Conservation (phyloP, 2,329 filamentous ascomycete genomes). For the Penicillium concentricum region DNA sequence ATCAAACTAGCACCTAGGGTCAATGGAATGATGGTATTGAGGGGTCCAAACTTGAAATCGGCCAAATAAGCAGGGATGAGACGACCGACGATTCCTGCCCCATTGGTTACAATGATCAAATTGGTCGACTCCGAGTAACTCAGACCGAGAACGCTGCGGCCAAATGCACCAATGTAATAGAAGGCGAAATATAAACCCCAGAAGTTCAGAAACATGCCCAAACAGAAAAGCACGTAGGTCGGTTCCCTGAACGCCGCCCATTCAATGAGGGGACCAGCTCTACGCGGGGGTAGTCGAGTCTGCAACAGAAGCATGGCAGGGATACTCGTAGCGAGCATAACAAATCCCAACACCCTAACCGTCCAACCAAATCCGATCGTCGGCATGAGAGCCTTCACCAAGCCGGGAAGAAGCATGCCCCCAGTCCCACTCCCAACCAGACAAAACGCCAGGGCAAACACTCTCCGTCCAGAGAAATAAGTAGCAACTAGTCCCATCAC, state of each 20-base stretch:
- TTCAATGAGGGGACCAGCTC: slow-evolving; percentile 10
- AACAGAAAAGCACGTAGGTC: slow-evolving; percentile 40
- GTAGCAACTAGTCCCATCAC: slow-evolving; percentile 39
- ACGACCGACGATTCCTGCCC: slow-evolving; percentile 56
- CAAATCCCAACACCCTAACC: slow-evolving; percentile 37
- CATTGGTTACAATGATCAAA: slow-evolving; percentile 59
- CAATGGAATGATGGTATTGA: slow-evolving; percentile 58
- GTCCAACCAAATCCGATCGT: slow-evolving; percentile 11
- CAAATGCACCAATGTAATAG: slow-evolving; percentile 58
- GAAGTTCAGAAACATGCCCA: slow-evolving; percentile 19
- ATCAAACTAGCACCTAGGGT: slow-evolving; percentile 48
- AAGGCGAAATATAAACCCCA: slow-evolving; percentile 51
- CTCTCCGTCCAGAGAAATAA: slow-evolving; percentile 38
- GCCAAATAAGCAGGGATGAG: slow-evolving; percentile 55
- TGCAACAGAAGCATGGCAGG: slow-evolving; percentile 6
- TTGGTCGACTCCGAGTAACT: slow-evolving; percentile 48
- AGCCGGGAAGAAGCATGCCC: slow-evolving; percentile 6
- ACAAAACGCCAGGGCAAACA: slow-evolving; percentile 4
- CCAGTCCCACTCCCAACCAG: slow-evolving; percentile 4
- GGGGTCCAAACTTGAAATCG: slow-evolving; percentile 53
- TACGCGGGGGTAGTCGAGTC: slow-evolving; percentile 8
- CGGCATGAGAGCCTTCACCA: slow-evolving; percentile 4
- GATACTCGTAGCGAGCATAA: slow-evolving; percentile 15
- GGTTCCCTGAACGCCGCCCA: slow-evolving; percentile 13
- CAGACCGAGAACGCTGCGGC: slow-evolving; percentile 45